Evolutionary conservation across 768 basidiomycete species (phyloP), one percentile per base, ranked within the genome.

Genomic region (Termitomyces bulborhizus): DNA sequence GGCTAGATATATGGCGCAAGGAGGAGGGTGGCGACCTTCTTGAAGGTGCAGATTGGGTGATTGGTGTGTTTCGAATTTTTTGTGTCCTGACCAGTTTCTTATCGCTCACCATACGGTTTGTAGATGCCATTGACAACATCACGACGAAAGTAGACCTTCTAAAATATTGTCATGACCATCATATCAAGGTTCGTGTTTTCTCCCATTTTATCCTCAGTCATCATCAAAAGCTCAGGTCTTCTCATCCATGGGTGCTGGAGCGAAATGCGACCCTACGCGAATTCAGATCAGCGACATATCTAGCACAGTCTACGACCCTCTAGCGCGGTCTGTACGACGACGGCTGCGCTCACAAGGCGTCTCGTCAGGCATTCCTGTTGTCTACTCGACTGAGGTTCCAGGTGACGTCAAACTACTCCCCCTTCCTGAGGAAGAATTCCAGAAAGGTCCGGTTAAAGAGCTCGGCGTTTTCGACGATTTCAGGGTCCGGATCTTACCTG

Each of bases 111-210:
- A n/a, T 47, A 27, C 16, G 29, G 31, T n/a, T 40, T 52, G 5
- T 63, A 84, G 96, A 99, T 69, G 94, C 94, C 5, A 99, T 98
- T 56, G 96, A 98, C 71, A 98, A 99, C 65, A 96, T 98, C 58
- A 82, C 89, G 46, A 96, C 96, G 0, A 98, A 99, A 68, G 93
- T 97, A 11, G 95, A 98, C 63, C 76, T 98, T 43, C 79, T 99
- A 7, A 84, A 89, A 55, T 88, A 95, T 68, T 99, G 96, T 63
- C 81, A 89, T 62, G 81, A 86, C 53, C 76, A 87, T 59, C 66
- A 76, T 16, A 84, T 98, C 69, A 93, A 90, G 75, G 92, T 89
- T 46, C 2, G 68, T 57, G 26, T 12, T 18, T 31, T n/a, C 48
- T 11, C 45, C 40, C 34, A 18, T 29, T 36, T 15, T 7, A 13